Base-by-base conservation (phyloP, 768 basidiomycete genomes). In the Amylocystis lapponica region DNA sequence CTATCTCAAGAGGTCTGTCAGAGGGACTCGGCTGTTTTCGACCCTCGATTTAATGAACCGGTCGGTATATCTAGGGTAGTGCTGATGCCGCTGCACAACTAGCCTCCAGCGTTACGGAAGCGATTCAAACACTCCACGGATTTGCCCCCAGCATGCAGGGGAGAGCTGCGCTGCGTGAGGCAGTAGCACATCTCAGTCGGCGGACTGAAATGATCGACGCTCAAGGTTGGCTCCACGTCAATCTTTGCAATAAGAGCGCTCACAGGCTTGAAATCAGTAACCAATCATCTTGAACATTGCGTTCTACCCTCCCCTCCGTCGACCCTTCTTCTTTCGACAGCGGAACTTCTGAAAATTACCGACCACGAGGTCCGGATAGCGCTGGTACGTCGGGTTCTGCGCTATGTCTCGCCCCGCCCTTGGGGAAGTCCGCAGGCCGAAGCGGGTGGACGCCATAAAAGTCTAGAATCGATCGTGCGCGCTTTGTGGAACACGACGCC, bases 341-440 rank as follows among this genome's bases (percentile, higher is more conserved):
- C 44, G 22, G 30, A 27, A 16, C 53, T 57, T 5, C 27, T 36
- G 0, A 32, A n/a, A 4, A 42, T 53, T 8, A 43, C 45, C 17
- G 53, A 55, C n/a, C 45, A 41, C 1, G 43, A 54, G 1, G 42
- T 57, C 3, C 60, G 51, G 10, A 17, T 39, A 4, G 51, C 58
- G 4, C 47, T 67, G n/a, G 51, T 69, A 16, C 57, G 63, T 7
- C 64, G 67, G 16, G 59, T 82, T 22, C 64, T 88, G 39, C 85
- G 86, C 12, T 84, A 79, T 53, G 65, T 80, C 31, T 90, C 88
- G 0, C 81, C 78, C 34, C 67, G 75, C 29, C 82, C 86, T 2
- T 92, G 89, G 89, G 89, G 89, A 4, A 78, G 78, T 36, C 54
- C 72, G 14, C 72, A 67, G 7, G 76, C 87, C 2, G 80, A 87